Evolutionary conservation across 768 basidiomycete genomes (phyloP), one percentile per base, ranked within the genome.

Genomic region (Thelephora ganbajun): DNA sequence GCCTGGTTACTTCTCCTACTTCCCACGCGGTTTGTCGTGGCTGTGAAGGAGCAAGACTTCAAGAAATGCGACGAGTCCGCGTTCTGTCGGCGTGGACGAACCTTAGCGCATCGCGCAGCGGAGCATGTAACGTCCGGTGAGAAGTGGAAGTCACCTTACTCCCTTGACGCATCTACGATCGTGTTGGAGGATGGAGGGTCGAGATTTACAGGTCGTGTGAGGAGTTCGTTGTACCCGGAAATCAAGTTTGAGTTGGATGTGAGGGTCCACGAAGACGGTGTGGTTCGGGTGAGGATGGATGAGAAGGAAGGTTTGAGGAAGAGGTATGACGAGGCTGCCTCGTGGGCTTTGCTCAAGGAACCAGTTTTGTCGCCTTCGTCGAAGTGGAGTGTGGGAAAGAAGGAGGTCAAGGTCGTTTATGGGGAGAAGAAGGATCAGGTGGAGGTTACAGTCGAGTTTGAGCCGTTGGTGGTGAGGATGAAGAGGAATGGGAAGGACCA

Each of bases 31-130:
- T 50, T 60, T 14, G 60, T 69, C 5, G 55, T 72, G 23, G 77
- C 82, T 33, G 77, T 87, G 65, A 87, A 87, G 67, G 67, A 71
- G 16, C 73, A 83, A 50, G 90, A 97, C 64, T 99, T 93, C 74
- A 97, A 96, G 65, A 89, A 79, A 49, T 98, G 96, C 59, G 72
- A 74, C n/a, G 89, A 98, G 63, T 77, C 90, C 0, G 92, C 87
- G 16, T 98, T 99, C 66, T 98, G 96, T 69, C 77, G 88, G n/a
- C 66, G 83, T 41, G 90, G 92, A 45, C 80, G 94, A 43, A 85
- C 83, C 0, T 76, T 99, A 41, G 76, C 90, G 49, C 68, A 73
- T 7, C 78, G 89, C 43, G 84, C 88, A 4, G 68, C 68, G 35
- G 76, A 75, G 46, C 9, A 30, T 9, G 26, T 9, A 9, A 30